Conservation (phyloP, 768 basidiomycete genomes). For the Phaeotremella fagi region DNA sequence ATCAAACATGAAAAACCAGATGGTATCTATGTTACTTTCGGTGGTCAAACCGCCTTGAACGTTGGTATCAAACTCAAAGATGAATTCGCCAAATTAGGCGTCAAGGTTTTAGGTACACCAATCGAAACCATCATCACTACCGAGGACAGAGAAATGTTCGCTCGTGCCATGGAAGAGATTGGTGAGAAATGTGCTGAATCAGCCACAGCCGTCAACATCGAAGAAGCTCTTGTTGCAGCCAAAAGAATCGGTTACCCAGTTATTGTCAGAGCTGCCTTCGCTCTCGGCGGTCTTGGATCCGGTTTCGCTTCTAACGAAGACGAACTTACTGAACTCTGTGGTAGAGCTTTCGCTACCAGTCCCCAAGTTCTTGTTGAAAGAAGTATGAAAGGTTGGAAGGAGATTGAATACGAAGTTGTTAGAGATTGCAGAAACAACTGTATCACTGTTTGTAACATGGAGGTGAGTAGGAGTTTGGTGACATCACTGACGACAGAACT, state of each 20-base stretch:
- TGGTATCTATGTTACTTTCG: constrained; percentile 97
- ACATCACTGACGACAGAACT: constrained; percentile 62
- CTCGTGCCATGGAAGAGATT: constrained; percentile 87
- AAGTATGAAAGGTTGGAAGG: constrained; percentile 99
- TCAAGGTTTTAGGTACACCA: constrained; percentile 90
- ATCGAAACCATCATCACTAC: constrained; percentile 97
- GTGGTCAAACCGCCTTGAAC: constrained; percentile 93
- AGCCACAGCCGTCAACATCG: constrained; percentile 73
- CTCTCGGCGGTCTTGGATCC: constrained; percentile 88
- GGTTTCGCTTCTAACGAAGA: constrained; percentile 92
- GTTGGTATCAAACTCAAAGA: constrained; percentile 98
- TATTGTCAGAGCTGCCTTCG: constrained; percentile 94
- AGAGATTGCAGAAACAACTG: constrained; percentile 97
- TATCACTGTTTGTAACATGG: constrained; percentile 99
- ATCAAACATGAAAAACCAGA: constrained; percentile 99
- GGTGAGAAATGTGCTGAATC: constrained; percentile 93
- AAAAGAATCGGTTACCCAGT: constrained; percentile 84
- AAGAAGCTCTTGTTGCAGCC: constrained; percentile 81
- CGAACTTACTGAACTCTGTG: constrained; percentile 82
- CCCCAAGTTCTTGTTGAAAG: constrained; percentile 98
- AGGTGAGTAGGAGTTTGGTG: constrained; percentile 61
- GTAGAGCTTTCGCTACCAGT: constrained; percentile 93
- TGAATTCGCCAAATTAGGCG: constrained; percentile 83
- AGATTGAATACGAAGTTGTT: constrained; percentile 99
- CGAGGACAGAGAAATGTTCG: constrained; percentile 92